A percentile compares a stretch with the other conserved stretches of the same genome.
These are phyloP conservation scores for Sclerotinia borealis DNA, from an alignment of 2,329 filamentous ascomycete genomes.

Conservation along the genomic window DNA sequence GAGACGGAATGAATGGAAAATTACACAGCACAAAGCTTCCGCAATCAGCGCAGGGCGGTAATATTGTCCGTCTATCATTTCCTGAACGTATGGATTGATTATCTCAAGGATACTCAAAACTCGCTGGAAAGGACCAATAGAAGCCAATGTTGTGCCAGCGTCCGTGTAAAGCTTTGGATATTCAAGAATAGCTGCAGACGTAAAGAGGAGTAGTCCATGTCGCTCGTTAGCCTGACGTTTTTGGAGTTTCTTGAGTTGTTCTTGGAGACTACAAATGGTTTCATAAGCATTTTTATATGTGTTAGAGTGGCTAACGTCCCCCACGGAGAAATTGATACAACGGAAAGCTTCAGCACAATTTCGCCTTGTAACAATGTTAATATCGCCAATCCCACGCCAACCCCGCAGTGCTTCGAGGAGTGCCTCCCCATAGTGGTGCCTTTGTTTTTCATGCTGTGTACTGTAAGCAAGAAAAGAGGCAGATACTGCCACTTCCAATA, in stretches of 20 bases:
- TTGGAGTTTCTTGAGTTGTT: constrained; percentile 13
- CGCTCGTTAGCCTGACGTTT: constrained; percentile 59
- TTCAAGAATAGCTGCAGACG: constrained; percentile 38
- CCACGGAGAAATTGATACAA: not conserved
- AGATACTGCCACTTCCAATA: constrained; percentile 66
- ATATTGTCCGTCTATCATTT: not conserved
- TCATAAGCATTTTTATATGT: not conserved
- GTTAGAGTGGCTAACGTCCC: not conserved
- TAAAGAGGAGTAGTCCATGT: constrained; percentile 58
- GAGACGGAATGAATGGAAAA: not conserved
- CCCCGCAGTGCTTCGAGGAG: constrained; percentile 65
- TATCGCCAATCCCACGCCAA: constrained; percentile 84
- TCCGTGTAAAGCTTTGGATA: not conserved
- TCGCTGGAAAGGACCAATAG: not conserved
- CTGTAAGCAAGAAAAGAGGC: constrained; percentile 56
- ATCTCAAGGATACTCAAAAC: not conserved
- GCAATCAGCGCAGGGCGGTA: constrained; percentile 31
- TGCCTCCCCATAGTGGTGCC: constrained; percentile 38
- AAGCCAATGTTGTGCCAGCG: not conserved
- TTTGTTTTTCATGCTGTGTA: constrained; percentile 47
- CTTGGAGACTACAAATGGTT: constrained; percentile 10
- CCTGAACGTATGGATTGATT: not conserved
- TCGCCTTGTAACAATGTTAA: constrained; percentile 67
- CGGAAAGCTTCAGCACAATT: constrained; percentile 61
- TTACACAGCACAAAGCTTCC: not conserved